phyloP scores from a whole-genome alignment of 495 filamentous ascomycete genomes.

The Talaromyces proteolyticus region DNA sequence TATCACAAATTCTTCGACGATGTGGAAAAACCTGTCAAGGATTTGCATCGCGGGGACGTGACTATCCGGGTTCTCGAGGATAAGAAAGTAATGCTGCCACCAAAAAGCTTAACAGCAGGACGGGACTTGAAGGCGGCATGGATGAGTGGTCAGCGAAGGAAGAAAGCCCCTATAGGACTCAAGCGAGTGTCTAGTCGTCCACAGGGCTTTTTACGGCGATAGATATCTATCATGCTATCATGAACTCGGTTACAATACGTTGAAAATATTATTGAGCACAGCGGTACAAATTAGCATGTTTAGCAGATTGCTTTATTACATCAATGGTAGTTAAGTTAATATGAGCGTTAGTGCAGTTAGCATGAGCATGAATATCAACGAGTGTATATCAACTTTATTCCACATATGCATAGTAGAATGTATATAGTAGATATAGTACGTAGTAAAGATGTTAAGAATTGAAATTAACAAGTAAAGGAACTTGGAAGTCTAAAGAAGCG shows the following conservation, averaged over 20 bases:
- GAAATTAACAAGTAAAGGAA: too few relatives aligned
- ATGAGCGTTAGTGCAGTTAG: too few relatives aligned
- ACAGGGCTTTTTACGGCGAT: constrained; percentile 40
- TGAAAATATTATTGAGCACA: too few relatives aligned
- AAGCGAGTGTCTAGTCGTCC: constrained; percentile 29
- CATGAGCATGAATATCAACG: too few relatives aligned
- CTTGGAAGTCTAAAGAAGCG: too few relatives aligned
- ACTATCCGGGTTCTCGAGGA: constrained; percentile 46
- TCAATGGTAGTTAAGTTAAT: too few relatives aligned
- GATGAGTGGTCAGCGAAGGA: constrained; percentile 35
- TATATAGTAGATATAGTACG: too few relatives aligned
- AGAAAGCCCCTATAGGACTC: constrained; percentile 26
- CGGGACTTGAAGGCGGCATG: constrained; percentile 41
- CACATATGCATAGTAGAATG: too few relatives aligned
- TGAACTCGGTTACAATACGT: neutral
- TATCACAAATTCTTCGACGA: constrained; percentile 47
- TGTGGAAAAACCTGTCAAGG: constrained; percentile 46
- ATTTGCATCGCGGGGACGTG: constrained; percentile 45
- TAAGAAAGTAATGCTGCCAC: constrained; percentile 33
- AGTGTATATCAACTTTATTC: too few relatives aligned
- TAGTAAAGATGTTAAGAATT: too few relatives aligned
- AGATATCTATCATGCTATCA: neutral
- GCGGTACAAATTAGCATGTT: too few relatives aligned
- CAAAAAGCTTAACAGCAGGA: constrained; percentile 42
- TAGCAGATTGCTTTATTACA: too few relatives aligned